Base-by-base conservation (phyloP, 805 yeast genomes). In the Pichia californica region DNA sequence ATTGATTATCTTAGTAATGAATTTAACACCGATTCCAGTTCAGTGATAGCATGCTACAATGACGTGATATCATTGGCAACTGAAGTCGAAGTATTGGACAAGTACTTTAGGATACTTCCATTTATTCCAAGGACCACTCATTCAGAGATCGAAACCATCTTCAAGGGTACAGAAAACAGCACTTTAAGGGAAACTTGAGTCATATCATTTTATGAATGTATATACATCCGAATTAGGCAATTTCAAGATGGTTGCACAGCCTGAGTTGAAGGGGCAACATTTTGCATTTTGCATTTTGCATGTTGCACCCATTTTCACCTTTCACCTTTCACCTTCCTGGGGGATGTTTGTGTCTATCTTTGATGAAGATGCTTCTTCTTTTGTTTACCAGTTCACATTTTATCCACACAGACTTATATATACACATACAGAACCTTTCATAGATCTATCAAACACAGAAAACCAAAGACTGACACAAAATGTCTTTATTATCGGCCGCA, bases 21-120 rank as follows among this genome's bases (percentile, higher is more conserved):
- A 13, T 41, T 63, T 15, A 38, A 46, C 14, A 46, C 50, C 6
- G 36, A 42, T 15, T 31, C 43, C 3, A 54, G 52, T 2, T 56
- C 53, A 6, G 49, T 52, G 2, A 52, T 58, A 52, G 33, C 31
- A 8, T 61, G 67, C 41, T 55, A 59, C 28, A 45, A 47, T 15
- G 52, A 49, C 23, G 42, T 56, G 10, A 33, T 52, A 2, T 46
- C 46, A 6, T 33, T 62, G n/a, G 50, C 58, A 0, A 38, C 45
- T 13, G 39, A 48, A 9, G 40, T 58, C 13, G 46, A 36, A 3
- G 28, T 40, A 7, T 18, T 53, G 16, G 63, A 60, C n/a, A 46
- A 51, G 9, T 51, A 51, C 2, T 54, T 59, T 26, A 56, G 56
- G 29, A 44, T 59, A 2, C 37, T 55, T 11, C 50, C 53, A n/a